phyloP scores from a whole-genome alignment of 2,329 filamentous ascomycete species.

The Blastomyces percursus region DNA sequence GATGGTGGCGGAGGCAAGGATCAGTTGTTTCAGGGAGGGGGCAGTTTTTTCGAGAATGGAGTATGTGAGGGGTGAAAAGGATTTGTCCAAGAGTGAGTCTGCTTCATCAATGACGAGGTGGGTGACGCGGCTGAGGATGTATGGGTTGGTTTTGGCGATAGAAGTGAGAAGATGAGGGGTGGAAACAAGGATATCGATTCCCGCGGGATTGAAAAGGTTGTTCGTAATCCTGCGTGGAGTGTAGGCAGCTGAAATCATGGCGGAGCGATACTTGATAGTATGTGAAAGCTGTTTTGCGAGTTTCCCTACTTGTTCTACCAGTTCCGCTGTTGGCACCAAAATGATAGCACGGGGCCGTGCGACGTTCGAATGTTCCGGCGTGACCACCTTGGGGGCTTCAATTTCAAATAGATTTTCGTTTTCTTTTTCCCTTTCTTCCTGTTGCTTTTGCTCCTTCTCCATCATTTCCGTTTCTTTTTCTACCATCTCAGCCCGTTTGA shows the following conservation, averaged over 20 bases:
- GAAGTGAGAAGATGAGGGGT: constrained; percentile 84
- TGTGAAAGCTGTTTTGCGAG: constrained; percentile 78
- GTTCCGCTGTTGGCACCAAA: constrained; percentile 81
- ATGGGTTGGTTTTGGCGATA: constrained; percentile 80
- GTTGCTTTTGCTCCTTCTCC: constrained; percentile 52
- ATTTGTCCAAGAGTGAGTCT: constrained; percentile 87
- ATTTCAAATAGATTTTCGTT: constrained; percentile 51
- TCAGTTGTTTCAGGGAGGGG: constrained; percentile 72
- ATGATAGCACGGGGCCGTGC: constrained; percentile 75
- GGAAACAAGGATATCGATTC: constrained; percentile 74
- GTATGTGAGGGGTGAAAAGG: constrained; percentile 73
- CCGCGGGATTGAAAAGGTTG: constrained; percentile 66
- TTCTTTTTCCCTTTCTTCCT: constrained; percentile 32
- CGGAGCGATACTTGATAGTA: constrained; percentile 73
- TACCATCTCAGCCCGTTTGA: constrained; percentile 62
- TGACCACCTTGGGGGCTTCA: constrained; percentile 48
- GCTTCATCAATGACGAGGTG: constrained; percentile 92
- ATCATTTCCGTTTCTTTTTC: constrained; percentile 52
- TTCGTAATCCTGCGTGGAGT: constrained; percentile 70
- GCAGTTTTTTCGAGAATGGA: constrained; percentile 70
- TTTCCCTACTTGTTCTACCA: constrained; percentile 74
- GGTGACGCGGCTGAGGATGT: constrained; percentile 80
- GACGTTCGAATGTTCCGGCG: constrained; percentile 58
- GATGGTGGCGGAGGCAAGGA: constrained; percentile 94
- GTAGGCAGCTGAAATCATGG: constrained; percentile 67